Conservation (phyloP, 441 rosid genomes). For the Adansonia madagascariensis region DNA sequence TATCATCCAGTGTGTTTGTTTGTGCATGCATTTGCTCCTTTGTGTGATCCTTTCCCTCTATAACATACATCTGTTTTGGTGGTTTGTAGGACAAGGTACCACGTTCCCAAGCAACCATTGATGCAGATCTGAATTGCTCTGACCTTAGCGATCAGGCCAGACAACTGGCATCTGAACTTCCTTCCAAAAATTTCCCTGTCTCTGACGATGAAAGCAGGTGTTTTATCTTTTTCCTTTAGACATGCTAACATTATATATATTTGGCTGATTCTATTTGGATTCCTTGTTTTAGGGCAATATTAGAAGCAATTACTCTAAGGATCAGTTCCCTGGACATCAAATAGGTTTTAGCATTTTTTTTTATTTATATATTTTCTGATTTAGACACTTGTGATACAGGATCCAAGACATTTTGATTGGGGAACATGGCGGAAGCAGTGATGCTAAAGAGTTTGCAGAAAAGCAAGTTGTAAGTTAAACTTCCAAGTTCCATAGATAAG, state of each 20-base stretch:
- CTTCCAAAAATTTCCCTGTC: conserved; percentile 41
- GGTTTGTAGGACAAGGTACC: conserved; percentile 62
- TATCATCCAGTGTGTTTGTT: background rate
- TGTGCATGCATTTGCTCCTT: background rate
- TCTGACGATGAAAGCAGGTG: conserved; percentile 64
- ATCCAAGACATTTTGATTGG: conserved; percentile 37
- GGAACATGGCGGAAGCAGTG: conserved; percentile 41
- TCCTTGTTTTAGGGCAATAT: conserved; percentile 19
- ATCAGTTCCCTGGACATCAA: conserved; percentile 17
- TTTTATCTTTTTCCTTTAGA: conserved; percentile 22
- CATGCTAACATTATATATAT: background rate
- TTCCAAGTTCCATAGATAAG: background rate
- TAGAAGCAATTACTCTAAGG: conserved; percentile 2
- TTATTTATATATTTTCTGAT: background rate
- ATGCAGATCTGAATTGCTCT: conserved; percentile 43
- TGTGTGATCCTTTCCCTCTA: background rate
- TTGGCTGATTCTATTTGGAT: conserved; percentile 16
- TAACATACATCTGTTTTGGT: background rate
- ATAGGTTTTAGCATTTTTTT: background rate
- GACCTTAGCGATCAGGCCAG: conserved; percentile 46
- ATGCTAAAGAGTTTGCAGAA: conserved; percentile 36
- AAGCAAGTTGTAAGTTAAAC: conserved; percentile 48
- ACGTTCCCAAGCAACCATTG: conserved; percentile 44
- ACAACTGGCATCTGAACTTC: conserved; percentile 49
- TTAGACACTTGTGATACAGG: conserved; percentile 40